Base-by-base conservation (phyloP, 1,284 basidiomycete genomes). In the Inonotus obliquus region DNA sequence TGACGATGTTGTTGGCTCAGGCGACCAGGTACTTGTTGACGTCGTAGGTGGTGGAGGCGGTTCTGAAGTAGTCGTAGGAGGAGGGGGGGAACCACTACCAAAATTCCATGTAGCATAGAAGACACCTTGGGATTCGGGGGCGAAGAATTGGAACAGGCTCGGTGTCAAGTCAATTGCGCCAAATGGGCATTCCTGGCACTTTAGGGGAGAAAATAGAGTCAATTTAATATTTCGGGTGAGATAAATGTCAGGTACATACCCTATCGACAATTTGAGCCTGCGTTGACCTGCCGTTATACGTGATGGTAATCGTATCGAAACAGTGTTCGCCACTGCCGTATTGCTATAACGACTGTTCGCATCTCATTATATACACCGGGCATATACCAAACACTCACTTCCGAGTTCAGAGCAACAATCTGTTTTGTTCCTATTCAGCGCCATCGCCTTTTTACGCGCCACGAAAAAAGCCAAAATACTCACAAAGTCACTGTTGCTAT, bases 121-220 rank as follows among this genome's bases (percentile, higher is more conserved):
- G n/a, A 69, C 67, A 44, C 79, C 80, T 9, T 59, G 61, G 52
- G 63, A 59, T 29, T 66, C 63, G 48, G 68, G 65, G 23, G 66
- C 72, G 56, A 77, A 70, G 60, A 68, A 68, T 14, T 63, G 54
- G 74, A 86, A 86, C 21, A 88, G 77, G n/a, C 76, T 71, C 2
- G 72, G 71, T 32, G 77, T 79, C 65, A 87, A 71, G 72, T 88
- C 86, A 57, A 87, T 77, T 49, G 72, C 79, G 51, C 81, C 81
- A 63, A 72, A 77, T 4, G 73, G 71, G 71, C 82, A 83, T 5
- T 69, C 69, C 29, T 74, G 73, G 67, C 80, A 81, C 71, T 76
- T 13, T 55, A 38, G 35, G 19, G 25, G 3, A 23, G 13, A 52
- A n/a, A 25, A 19, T 14, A 35, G 1, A 48, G 23, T 1, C 47